Evolutionary conservation across 225 moss, liverwort and hornwort species (phyloP).

Genomic region (Neckera pumila): DNA sequence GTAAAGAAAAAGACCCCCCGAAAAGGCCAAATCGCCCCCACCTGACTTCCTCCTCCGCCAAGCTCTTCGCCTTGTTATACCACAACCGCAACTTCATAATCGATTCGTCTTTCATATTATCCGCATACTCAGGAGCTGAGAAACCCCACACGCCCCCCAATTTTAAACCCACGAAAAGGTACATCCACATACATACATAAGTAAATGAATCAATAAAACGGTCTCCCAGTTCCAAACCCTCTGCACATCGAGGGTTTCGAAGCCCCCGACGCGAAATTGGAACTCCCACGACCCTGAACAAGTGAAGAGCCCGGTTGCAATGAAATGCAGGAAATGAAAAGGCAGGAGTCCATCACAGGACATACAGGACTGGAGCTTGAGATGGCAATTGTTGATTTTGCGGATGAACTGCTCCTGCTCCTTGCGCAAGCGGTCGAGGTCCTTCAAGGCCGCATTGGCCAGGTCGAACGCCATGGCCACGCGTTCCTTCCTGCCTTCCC

Average conservation of each 20-base stretch:
- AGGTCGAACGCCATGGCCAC: constrained; percentile 4
- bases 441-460: constrained; percentile 41
- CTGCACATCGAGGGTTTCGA: background rate
- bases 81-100: constrained; percentile 43
- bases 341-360: background rate
- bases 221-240: background rate
- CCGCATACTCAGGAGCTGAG: constrained; percentile 28
- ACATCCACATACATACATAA: too few relatives aligned
- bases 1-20: background rate
- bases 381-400: constrained; percentile 53
- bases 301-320: background rate
- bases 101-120: constrained; percentile 21
- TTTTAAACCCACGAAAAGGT: background rate
- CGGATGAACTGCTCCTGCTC: constrained; percentile 47
- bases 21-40: background rate
- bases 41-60: constrained; percentile 69
- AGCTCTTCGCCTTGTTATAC: constrained; percentile 45
- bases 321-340: background rate
- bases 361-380: constrained; percentile 47
- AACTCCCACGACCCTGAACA: background rate
- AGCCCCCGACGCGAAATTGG: background rate
- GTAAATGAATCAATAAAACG: background rate
- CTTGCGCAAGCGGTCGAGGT: constrained; percentile 57
- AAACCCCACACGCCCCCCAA: background rate
- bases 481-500: background rate